Base-by-base conservation (phyloP, 805 yeast species). In the Metschnikowia lunata region DNA sequence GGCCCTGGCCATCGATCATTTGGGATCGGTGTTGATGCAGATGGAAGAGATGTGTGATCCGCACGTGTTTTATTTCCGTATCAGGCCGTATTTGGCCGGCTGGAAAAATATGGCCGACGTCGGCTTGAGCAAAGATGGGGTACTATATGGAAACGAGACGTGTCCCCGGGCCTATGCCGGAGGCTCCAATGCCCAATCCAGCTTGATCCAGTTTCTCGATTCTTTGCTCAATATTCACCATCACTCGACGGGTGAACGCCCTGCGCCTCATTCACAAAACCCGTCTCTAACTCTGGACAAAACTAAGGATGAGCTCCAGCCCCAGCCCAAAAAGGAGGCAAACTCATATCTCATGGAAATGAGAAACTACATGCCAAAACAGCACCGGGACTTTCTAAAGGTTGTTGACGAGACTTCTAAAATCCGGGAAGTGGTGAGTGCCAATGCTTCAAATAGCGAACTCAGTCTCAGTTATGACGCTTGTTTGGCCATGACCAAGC, bases 41-140 rank as follows among this genome's bases (percentile, higher is more conserved):
- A 85, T 90, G 93, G 89, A 86, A 58, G 96, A 90, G 53, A 85
- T 85, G 85, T 88, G 97, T 63, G 96, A 89, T 59, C 97, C 98
- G 3, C 95, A 88, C 60, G 82, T 85, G 4, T 90, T 91, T 61
- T 90, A 87, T 64, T 86, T 77, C 69, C 77, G 91, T 48, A 76
- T 90, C 37, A 75, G 98, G 58, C 97, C 97, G 0, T 90, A 78
- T 56, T 69, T 91, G 51, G 96, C 97, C 0, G 98, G 97, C 2
- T 91, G 97, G 95, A 82, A 82, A 59, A 87, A 87, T 58, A 90
- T 91, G 97, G 79, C 78, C 26, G 88, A 80, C 44, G 89, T 83
- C 1, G 97, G 97, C 0, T 72, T 90, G 46, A 66, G 60, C 48
- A 71, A 71, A 38, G 64, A 81, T 46, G 98, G 97, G 1, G 83